Evolutionary conservation across 495 filamentous ascomycete species (phyloP).

Genomic region (Xylaria palmicola): DNA sequence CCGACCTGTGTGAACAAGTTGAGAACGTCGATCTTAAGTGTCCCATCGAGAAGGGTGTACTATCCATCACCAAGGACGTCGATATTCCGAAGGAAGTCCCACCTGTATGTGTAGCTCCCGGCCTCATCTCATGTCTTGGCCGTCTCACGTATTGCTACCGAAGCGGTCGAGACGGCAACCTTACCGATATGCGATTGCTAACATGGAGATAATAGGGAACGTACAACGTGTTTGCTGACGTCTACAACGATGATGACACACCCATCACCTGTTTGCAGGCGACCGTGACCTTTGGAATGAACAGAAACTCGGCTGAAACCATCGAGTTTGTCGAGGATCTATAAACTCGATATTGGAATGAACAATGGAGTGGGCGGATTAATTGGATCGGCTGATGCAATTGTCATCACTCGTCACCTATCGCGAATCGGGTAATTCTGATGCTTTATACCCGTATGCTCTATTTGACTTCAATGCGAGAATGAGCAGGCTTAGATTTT

Average conservation of each 20-base stretch:
- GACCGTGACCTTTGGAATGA: constrained; percentile 53
- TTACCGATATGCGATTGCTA: background rate
- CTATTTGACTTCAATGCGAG: background rate
- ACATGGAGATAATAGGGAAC: constrained; percentile 60
- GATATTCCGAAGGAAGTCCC: constrained; percentile 86
- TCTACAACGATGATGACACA: constrained; percentile 62
- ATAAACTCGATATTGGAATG: too few relatives aligned
- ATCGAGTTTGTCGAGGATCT: constrained; percentile 4
- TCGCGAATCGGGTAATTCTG: background rate
- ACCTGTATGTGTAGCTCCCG: constrained; percentile 61
- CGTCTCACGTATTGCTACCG: background rate
- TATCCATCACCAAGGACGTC: constrained; percentile 73
- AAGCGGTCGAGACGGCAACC: background rate
- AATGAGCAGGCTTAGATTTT: background rate
- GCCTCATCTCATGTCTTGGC: background rate
- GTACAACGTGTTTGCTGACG: constrained; percentile 86
- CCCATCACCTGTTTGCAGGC: constrained; percentile 84
- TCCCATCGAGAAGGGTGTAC: constrained; percentile 74
- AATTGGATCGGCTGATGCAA: too few relatives aligned
- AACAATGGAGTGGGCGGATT: too few relatives aligned
- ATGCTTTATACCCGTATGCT: background rate
- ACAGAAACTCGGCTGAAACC: constrained; percentile 3
- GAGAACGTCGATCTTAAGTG: constrained; percentile 85
- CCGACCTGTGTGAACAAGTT: constrained; percentile 86
- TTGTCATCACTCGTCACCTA: too few relatives aligned